Base-by-base conservation (phyloP, 2,329 filamentous ascomycete genomes). In the Hypoxylon sp. region DNA sequence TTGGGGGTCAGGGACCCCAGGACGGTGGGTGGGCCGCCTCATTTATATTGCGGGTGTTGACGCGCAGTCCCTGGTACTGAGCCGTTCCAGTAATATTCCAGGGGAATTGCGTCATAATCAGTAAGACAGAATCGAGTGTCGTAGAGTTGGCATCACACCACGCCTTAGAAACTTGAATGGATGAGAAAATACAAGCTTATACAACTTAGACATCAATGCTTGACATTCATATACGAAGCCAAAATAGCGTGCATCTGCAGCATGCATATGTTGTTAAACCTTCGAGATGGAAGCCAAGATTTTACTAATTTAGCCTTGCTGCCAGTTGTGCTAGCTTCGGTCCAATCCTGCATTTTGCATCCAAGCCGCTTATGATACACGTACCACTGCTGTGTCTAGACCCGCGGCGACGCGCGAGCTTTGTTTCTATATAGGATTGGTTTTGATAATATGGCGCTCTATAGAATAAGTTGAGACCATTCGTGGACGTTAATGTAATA, bases 31-130 rank as follows among this genome's bases (percentile, higher is more conserved):
- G 67, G 67, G n/a, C 46, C 67, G 53, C 39, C 53, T 65, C 61
- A 62, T 67, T 65, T 70, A 55, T 47, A 51, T 63, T 60, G 37
- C 67, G 64, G 64, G 51, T 64, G 57, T 60, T 68, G 62, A 65
- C 67, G 44, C 53, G 56, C 64, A 65, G 60, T 47, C 42, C 35
- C 48, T 52, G 10, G 37, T 42, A 17, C 27, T 27, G 24, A 29
- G 42, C 35, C 44, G 27, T 60, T 56, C 58, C 54, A 52, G 31
- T 57, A 50, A 59, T 56, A 13, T 42, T 56, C 46, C 11, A 56
- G n/a, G 19, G 35, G 21, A 47, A 67, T 67, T 69, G 67, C 67
- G 67, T 69, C 67, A 69, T 69, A 48, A 60, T 44, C 24, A 51
- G 50, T 48, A 56, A 52, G 27, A 29, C 13, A 52, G 7, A 59